Evolutionary conservation across 2,329 filamentous ascomycete genomes (phyloP).

Genomic region (Xylariaceae sp.): DNA sequence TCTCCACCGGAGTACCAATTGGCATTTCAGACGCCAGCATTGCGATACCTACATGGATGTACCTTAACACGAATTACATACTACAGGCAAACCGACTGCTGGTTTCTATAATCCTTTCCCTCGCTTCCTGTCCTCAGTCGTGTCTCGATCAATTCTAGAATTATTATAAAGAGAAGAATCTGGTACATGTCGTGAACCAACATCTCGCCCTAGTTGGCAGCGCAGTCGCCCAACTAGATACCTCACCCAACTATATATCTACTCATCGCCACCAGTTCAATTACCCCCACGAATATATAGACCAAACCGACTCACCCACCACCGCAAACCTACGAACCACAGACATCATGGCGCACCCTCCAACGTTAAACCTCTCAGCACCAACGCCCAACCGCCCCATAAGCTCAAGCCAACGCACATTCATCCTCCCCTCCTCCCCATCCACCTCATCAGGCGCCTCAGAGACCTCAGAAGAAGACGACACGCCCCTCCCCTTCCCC

Average conservation of each 20-base stretch:
- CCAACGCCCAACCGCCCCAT: slow-evolving; percentile 42
- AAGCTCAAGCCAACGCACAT: slow-evolving; percentile 46
- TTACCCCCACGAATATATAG: no score
- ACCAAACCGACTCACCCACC: neutral
- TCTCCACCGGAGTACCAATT: no score
- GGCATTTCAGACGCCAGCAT: no score
- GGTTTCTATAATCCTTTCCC: no score
- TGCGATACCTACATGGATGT: no score
- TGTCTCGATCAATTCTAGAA: no score
- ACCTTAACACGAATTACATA: no score
- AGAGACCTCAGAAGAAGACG: slow-evolving; percentile 51
- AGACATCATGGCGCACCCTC: slow-evolving; percentile 12
- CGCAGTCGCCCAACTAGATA: no score
- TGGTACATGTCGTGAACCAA: neutral
- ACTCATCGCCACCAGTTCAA: no score
- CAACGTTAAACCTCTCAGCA: slow-evolving; percentile 29
- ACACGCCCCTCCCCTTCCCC: slow-evolving; percentile 86
- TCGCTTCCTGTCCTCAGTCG: no score
- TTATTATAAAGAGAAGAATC: neutral
- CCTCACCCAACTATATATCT: no score
- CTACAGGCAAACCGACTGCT: no score
- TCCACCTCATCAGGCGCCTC: slow-evolving; percentile 44
- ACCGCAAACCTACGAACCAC: neutral
- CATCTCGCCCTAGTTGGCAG: neutral
- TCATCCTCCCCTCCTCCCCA: slow-evolving; percentile 52